Evolutionary conservation across 495 filamentous ascomycete species (phyloP), one percentile per base, ranked within the genome.

Genomic region (Viridothelium virens): DNA sequence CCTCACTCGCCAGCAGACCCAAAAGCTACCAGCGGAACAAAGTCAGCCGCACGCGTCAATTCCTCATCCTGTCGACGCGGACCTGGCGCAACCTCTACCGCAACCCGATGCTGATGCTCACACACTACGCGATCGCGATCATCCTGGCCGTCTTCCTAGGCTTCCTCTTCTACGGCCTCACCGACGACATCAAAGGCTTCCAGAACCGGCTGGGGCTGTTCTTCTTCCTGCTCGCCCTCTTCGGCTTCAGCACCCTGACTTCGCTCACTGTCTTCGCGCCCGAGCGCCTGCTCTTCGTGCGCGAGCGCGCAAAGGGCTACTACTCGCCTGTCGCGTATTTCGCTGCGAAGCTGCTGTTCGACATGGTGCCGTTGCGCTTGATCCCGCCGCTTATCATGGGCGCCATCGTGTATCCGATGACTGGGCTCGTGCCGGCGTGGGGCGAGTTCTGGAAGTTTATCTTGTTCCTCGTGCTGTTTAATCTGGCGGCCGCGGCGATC

Each of bases 281-380:
- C 1, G 94, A 99, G 75, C 85, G 94, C 62, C 86, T 97, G 12
- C 77, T 97, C 31, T 99, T 97, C 75, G 88, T 96, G 9, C 86
- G 95, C 38, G 94, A 99, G 79, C 81, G 94, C 64, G 94, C 94
- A 16, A 99, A 99, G 74, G 92, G 94, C 2, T 99, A 99, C 76
- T 99, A 99, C 74, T 83, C 89, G n/a, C 94, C 94, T 5, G 79
- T 96, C 69, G 93, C 93, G n/a, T 99, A 99, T 77, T 99, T 97
- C 72, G 80, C 89, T 0, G 87, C 92, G 69, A 97, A 97, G 78
- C 89, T 97, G 33, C 76, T 96, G 16, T 97, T 97, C 74, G 94
- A 99, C 71, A 93, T 97, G 64, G 86, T 99, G 14, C 94, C 94
- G 2, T 81, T 99, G 46, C 85, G 94, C 18, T 88, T 99, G 65